Evolutionary conservation across 2,329 filamentous ascomycete species (phyloP).

Genomic region (Akanthomyces lecanii): DNA sequence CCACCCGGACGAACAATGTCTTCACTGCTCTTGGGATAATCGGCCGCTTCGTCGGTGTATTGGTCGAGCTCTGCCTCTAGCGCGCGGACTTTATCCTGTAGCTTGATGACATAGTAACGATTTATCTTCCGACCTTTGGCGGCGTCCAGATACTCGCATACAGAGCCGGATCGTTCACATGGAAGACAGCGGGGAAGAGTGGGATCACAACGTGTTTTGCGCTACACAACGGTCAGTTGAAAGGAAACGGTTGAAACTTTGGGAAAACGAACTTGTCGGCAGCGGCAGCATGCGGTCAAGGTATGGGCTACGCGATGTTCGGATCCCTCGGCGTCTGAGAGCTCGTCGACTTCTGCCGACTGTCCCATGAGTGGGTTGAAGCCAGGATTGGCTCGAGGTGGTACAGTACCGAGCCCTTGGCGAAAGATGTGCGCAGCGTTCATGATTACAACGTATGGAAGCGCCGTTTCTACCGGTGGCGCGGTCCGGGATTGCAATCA

Average conservation of each 20-base stretch:
- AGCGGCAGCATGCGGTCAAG: conserved; percentile 74
- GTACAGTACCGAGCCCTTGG: conserved; percentile 49
- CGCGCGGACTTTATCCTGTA: conserved; percentile 79
- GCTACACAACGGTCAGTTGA: conserved; percentile 44
- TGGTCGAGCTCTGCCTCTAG: conserved; percentile 78
- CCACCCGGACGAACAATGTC: conserved; percentile 84
- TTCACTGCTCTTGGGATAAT: conserved; percentile 67
- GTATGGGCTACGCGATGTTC: conserved; percentile 69
- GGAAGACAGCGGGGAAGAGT: conserved; percentile 86
- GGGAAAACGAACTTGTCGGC: conserved; percentile 60
- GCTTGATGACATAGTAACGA: conserved; percentile 84
- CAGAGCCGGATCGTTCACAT: conserved; percentile 85
- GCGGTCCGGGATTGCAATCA: not conserved
- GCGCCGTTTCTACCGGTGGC: not conserved
- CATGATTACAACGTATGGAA: conserved; percentile 36
- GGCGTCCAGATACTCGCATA: conserved; percentile 94
- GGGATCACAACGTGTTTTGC: conserved; percentile 94
- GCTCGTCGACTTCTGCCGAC: conserved; percentile 35
- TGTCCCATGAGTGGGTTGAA: conserved; percentile 30
- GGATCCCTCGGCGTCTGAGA: conserved; percentile 46
- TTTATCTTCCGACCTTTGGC: conserved; percentile 81
- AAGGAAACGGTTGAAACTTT: too few species aligned
- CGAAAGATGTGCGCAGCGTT: conserved; percentile 57
- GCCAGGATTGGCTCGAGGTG: conserved; percentile 34
- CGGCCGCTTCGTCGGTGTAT: conserved; percentile 71